Base-by-base conservation (phyloP, 345 rosid genomes). In the Acer negundo region DNA sequence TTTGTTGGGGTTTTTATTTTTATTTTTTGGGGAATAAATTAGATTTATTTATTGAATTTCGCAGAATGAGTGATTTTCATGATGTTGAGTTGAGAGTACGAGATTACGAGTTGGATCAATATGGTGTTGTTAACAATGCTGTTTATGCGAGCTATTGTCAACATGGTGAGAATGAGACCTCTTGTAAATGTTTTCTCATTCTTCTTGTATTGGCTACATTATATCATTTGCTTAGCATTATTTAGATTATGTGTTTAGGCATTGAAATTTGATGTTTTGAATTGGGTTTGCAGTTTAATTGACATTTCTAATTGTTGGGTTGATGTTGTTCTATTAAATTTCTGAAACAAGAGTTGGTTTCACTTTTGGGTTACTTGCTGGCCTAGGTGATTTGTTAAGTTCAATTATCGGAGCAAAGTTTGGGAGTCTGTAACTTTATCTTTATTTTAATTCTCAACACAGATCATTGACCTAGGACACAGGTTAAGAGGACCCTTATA, bases 81-180 rank as follows among this genome's bases (percentile, higher is more conserved):
- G 97, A 90, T 56, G 58, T 87, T 56, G 97, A 92, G 79, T 86
- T 93, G 26, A 87, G 89, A 84, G 97, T 95, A 42, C 85, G 97
- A 10, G 98, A 93, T 69, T 92, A 91, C 78, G 96, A 95, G 76
- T 83, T 95, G 84, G 98, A 95, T 88, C 99, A 92, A 61, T 95
- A 82, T 69, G 93, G 98, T 56, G 97, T 93, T 59, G 98, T 94
- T 47, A 90, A 94, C 87, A 92, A 93, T 86, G 94, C 97, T 55
- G 88, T 89, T 72, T 95, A 95, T 65, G 92, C 95, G 22, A 93
- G 88, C 73, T 90, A 93, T 64, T 93, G 98, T 74, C 94, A 93
- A 85, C 96, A 91, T 70, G 98, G 98, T 92, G 74, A 77, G 79
- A 26, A 97, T 92, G 75, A 77, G 79, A 26, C 28, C 1, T 35